Conservation (phyloP, 192 early-diverging fungal species). For the Rhizoclosmatium sp. region DNA sequence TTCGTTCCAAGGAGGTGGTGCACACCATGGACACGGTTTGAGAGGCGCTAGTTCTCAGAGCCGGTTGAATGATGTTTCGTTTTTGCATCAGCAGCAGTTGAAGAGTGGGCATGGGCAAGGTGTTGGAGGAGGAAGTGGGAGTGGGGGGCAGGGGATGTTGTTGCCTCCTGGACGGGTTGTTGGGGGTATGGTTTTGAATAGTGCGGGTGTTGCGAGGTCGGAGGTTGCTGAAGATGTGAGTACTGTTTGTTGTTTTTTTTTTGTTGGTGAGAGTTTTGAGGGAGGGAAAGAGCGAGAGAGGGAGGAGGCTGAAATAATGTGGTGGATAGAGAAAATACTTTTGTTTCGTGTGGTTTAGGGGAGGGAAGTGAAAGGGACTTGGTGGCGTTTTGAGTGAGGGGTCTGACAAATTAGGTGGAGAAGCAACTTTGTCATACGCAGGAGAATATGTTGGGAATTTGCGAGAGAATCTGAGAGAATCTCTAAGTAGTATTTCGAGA, state of each 20-base stretch:
- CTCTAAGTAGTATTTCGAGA: background rate
- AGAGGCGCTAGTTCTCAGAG: background rate
- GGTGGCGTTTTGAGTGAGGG: too few species aligned
- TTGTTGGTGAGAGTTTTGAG: background rate
- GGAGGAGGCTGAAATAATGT: too few species aligned
- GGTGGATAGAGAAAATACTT: too few species aligned
- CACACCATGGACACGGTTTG: background rate
- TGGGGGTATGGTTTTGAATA: constrained; percentile 30
- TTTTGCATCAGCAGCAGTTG: background rate
- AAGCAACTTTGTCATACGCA: too few species aligned
- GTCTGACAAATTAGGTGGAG: too few species aligned
- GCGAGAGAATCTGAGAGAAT: too few species aligned
- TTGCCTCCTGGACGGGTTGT: constrained; percentile 35
- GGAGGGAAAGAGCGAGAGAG: too few species aligned
- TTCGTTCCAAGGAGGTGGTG: constrained; percentile 21
- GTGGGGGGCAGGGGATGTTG: constrained; percentile 2
- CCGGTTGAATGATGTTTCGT: constrained; percentile 1
- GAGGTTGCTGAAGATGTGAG: constrained; percentile 31
- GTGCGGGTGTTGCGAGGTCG: constrained; percentile 18
- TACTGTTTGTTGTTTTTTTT: background rate
- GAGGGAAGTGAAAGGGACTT: too few species aligned
- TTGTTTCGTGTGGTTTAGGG: too few species aligned
- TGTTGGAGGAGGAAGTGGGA: background rate
- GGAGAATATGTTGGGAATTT: too few species aligned
- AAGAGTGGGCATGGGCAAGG: background rate